These are phyloP conservation scores for Eimeria falciformis DNA, from an alignment of 169 alveolate genomes.

Conservation along the genomic window DNA sequence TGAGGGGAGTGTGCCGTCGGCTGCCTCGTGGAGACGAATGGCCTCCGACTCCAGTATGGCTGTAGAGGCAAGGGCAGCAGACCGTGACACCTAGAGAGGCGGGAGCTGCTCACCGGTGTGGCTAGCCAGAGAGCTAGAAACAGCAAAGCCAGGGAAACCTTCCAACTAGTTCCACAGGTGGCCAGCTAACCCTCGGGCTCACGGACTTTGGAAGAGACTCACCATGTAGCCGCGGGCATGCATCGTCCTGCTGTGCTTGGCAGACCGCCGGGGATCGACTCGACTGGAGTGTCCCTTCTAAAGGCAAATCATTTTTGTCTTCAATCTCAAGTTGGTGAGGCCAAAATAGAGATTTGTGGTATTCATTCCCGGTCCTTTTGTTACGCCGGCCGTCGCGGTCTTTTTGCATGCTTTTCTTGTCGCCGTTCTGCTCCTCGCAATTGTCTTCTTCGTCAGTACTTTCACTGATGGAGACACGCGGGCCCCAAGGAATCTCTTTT, in stretches of 20 bases:
- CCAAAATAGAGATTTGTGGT: neutral
- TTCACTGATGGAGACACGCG: no score
- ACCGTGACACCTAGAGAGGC: no score
- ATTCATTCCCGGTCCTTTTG: neutral
- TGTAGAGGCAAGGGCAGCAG: neutral
- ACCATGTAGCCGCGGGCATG: no score
- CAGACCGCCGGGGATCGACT: no score
- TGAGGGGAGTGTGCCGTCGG: neutral
- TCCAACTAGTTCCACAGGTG: no score
- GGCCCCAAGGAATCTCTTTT: neutral
- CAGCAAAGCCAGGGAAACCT: no score
- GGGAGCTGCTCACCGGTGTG: no score
- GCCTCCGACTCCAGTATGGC: neutral
- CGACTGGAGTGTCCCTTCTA: neutral
- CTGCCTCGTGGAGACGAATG: conserved; percentile 20
- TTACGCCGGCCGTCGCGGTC: neutral
- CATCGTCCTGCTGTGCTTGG: no score
- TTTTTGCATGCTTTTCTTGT: neutral
- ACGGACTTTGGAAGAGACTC: no score
- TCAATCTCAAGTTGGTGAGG: neutral
- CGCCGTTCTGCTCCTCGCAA: neutral
- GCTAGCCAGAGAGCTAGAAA: no score
- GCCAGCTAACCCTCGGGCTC: no score
- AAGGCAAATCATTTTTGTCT: neutral
- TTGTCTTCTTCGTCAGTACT: no score